phyloP scores from a whole-genome alignment of 2,329 filamentous ascomycete genomes.

The Colletotrichum sp. region DNA sequence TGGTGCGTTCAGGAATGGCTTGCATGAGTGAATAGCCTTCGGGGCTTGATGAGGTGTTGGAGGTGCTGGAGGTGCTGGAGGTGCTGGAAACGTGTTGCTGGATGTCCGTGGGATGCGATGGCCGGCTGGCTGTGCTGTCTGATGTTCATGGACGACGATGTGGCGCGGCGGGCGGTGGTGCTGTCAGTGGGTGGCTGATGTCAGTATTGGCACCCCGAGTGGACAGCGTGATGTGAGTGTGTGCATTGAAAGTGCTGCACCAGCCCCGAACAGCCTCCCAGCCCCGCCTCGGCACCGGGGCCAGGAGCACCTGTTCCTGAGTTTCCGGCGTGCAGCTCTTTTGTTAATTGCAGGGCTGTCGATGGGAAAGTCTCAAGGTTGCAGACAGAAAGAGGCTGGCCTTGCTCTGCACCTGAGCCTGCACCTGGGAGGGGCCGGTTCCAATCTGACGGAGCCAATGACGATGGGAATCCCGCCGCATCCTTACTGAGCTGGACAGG shows the following conservation, averaged over 20 bases:
- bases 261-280: slow-evolving; percentile 2
- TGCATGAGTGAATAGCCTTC: neutral
- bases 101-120: neutral
- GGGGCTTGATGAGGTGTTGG: neutral
- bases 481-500: neutral
- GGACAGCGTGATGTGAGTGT: no score
- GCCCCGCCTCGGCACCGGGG: neutral
- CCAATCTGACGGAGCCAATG: slow-evolving; percentile 16
- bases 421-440: neutral
- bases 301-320: slow-evolving; percentile 4
- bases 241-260: neutral
- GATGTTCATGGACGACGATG: neutral
- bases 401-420: neutral
- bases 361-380: neutral
- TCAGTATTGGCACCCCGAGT: neutral
- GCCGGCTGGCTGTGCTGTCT: neutral
- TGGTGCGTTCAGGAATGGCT: neutral
- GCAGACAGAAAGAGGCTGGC: neutral
- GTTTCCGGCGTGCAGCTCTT: neutral
- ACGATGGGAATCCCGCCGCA: neutral
- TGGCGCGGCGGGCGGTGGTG: neutral
- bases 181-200: neutral
- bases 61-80: neutral
- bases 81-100: neutral
- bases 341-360: slow-evolving; percentile 8